Evolutionary conservation across 2,329 filamentous ascomycete genomes (phyloP).

Genomic region (Fonsecaea pedrosoi): DNA sequence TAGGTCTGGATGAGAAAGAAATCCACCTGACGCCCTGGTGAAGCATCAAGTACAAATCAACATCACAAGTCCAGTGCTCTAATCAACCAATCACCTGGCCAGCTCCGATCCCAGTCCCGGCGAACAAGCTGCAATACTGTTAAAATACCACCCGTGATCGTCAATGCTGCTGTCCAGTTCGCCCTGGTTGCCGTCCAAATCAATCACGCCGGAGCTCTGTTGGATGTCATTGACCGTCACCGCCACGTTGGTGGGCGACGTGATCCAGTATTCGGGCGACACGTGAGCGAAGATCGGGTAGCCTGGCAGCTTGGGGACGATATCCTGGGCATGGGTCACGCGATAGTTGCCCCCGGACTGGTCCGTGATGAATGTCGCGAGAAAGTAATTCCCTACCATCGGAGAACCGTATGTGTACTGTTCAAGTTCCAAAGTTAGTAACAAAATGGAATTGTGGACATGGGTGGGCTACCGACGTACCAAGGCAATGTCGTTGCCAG

Average conservation of each 20-base stretch:
- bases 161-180: conserved; percentile 38
- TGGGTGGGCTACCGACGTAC: conserved; percentile 42
- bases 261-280: conserved; percentile 53
- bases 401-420: conserved; percentile 54
- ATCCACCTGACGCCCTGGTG: background rate
- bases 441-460: background rate
- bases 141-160: conserved; percentile 49
- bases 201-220: conserved; percentile 45
- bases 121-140: conserved; percentile 36
- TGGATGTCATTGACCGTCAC: conserved; percentile 46
- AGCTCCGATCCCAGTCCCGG: conserved; percentile 12
- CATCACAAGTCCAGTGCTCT: background rate
- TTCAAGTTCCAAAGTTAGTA: conserved; percentile 8
- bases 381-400: conserved; percentile 49
- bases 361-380: conserved; percentile 49
- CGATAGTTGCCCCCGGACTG: conserved; percentile 47
- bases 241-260: conserved; percentile 40
- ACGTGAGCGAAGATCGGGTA: conserved; percentile 46
- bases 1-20: background rate
- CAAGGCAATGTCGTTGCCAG: conserved; percentile 51
- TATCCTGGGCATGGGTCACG: conserved; percentile 49
- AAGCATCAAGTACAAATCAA: background rate
- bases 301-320: conserved; percentile 49
- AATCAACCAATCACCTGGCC: background rate
- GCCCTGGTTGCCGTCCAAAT: conserved; percentile 47